Base-by-base conservation (phyloP, 2,329 filamentous ascomycete species). In the Scedosporium boydii region DNA sequence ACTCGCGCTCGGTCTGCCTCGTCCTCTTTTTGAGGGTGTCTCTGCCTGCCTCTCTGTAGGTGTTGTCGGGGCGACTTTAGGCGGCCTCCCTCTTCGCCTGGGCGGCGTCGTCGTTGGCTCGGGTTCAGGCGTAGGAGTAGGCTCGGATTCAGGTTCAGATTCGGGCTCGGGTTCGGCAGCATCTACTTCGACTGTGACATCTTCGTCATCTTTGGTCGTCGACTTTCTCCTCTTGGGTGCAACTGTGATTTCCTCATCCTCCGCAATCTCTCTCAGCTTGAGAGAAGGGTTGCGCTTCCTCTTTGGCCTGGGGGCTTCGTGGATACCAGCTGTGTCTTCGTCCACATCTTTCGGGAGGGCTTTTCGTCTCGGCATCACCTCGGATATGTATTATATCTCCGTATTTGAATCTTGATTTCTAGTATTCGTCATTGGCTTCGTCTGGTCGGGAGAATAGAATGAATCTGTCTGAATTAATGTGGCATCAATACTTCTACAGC, bases 41-140 rank as follows among this genome's bases (percentile, higher is more conserved):
- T 46, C 67, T 16, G 23, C 58, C 21, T 23, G 70, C 23, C 51
- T 48, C 26, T 16, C 29, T 23, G 38, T 70, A 67, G 61, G 59
- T 42, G 65, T 66, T 7, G 66, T 69, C 3, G 66, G 65, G 44
- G 64, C 65, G 14, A 66, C 62, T 60, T 72, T 72, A 9, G 68
- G 68, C 1, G 67, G 69, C 3, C 74, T 70, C 10, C 74, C 74
- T 63, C 73, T 72, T 53, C 70, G 69, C 16, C 66, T 72, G 4
- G 73, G 74, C 0, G 75, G 74, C 9, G 73, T 70, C 53, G 73
- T 68, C 7, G 66, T 68, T 3, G 65, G 34, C 56, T 63, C 58
- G 38, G 65, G 61, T 12, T 64, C 58, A 18, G 58, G 10, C 12
- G 46, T 42, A 42, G 58, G 16, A 7, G 42, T 61, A 23, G 58